Evolutionary conservation across 805 yeast genomes (phyloP).

Genomic region (Hanseniaspora pseudoguilliermondii): DNA sequence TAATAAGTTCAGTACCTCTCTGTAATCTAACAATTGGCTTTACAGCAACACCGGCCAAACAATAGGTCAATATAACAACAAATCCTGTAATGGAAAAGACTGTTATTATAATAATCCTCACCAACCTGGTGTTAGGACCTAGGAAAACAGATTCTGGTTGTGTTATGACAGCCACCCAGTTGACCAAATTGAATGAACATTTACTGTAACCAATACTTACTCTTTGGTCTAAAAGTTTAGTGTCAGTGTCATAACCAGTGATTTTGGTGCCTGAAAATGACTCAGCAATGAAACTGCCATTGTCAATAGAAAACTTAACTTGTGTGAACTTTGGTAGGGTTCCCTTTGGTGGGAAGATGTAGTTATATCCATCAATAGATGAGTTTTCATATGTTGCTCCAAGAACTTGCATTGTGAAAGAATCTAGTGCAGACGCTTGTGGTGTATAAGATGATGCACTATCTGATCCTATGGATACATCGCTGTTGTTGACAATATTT

Average conservation of each 20-base stretch:
- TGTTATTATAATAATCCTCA: slow-evolving; percentile 62
- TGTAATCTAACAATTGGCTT: slow-evolving; percentile 69
- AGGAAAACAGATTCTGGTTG: slow-evolving; percentile 48
- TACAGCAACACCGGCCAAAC: slow-evolving; percentile 73
- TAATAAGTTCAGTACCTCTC: slow-evolving; percentile 58
- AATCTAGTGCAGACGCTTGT: slow-evolving; percentile 27
- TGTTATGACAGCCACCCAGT: slow-evolving; percentile 67
- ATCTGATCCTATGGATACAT: slow-evolving; percentile 1
- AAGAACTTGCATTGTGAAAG: slow-evolving; percentile 18
- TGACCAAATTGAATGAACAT: slow-evolving; percentile 32
- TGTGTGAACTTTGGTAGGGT: slow-evolving; percentile 16
- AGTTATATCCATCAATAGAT: slow-evolving; percentile 28
- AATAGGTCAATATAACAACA: slow-evolving; percentile 61
- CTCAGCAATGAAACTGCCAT: slow-evolving; percentile 28
- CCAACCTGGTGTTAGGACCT: slow-evolving; percentile 48
- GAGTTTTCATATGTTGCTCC: slow-evolving; percentile 22
- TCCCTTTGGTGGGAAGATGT: slow-evolving; percentile 33
- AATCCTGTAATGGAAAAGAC: slow-evolving; percentile 65
- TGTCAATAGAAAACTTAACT: slow-evolving; percentile 21
- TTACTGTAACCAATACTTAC: slow-evolving; percentile 49
- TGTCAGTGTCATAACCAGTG: slow-evolving; percentile 33
- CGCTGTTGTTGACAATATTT: slow-evolving; percentile 29
- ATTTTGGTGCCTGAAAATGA: slow-evolving; percentile 25
- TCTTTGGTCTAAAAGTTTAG: slow-evolving; percentile 28
- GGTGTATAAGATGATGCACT: not conserved